Evolutionary conservation across 2,329 filamentous ascomycete genomes (phyloP), one percentile per base, ranked within the genome.

Genomic region (Neonectria neomacrospora): DNA sequence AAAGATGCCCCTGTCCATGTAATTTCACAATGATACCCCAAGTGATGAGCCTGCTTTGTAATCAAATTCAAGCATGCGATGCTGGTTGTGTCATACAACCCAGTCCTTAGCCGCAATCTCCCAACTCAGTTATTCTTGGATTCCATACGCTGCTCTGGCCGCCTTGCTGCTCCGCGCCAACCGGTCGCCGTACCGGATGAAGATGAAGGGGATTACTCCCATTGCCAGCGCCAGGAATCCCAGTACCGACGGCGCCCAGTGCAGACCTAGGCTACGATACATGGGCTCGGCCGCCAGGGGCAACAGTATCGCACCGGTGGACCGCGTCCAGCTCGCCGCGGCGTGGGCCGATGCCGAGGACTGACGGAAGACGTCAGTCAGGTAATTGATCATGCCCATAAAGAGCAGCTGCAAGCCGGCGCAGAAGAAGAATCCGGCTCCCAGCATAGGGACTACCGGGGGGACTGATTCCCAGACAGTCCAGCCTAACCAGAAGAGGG

Each of bases 401-500:
- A 78, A 78, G 8, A 78, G 61, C 7, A 78, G 65, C 58, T 76
- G 74, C 54, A 73, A 71, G 12, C 76, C 76, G 9, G 70, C 58
- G 7, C 80, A 79, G 47, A 83, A 85, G 41, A 83, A 78, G 22
- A 86, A 78, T 28, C 76, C 76, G 12, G 45, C 28, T 3, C 75
- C 77, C 14, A 82, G 74, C 58, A 75, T 80, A 42, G 80, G 79
- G 2, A 84, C 69, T 1, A 75, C 70, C 1, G 75, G 74, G 4
- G 73, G 69, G 0, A 75, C 59, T 2, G 67, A 66, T 12, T 66
- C 44, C 58, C 78, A 82, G 54, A 85, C 83, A 1, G 86, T 86
- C 86, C 86, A 88, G 0, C 85, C 86, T 61, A 88, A 85, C 85
- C 85, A 87, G 74, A 88, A 87, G 5, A 88, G 77, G 16, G 85